phyloP scores from a whole-genome alignment of 352 stramenopile species.

The Elongisporangium senticosum region DNA sequence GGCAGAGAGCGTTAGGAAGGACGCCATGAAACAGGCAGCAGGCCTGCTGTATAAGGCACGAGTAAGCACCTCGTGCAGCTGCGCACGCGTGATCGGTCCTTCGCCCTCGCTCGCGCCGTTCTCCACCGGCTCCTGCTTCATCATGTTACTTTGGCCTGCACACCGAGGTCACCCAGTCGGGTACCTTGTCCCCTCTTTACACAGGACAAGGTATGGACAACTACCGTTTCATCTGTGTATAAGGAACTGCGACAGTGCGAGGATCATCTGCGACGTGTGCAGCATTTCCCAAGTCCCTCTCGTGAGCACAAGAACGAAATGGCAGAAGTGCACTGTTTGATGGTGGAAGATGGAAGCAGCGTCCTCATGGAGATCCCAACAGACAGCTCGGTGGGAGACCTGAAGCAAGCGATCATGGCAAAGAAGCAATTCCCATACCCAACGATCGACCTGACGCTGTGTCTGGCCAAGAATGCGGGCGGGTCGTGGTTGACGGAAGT shows the following conservation, averaged over 20 bases:
- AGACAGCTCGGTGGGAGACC: too few relatives aligned
- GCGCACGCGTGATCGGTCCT: slow-evolving; percentile 51
- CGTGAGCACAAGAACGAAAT: not conserved
- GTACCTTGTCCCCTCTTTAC: not conserved
- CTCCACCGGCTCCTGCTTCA: slow-evolving; percentile 22
- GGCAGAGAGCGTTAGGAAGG: not conserved
- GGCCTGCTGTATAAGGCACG: not conserved
- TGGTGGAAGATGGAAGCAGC: too few relatives aligned
- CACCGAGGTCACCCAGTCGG: too few relatives aligned
- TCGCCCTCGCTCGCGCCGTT: slow-evolving; percentile 30
- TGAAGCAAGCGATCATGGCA: too few relatives aligned
- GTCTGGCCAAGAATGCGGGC: too few relatives aligned
- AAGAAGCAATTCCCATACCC: too few relatives aligned
- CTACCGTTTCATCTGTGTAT: not conserved
- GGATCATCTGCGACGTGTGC: not conserved
- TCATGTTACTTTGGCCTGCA: slow-evolving; percentile 7
- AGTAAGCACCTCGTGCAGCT: slow-evolving; percentile 53
- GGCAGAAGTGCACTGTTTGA: not conserved
- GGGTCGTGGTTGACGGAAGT: too few relatives aligned
- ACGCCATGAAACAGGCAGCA: not conserved
- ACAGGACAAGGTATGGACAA: not conserved
- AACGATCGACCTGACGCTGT: too few relatives aligned
- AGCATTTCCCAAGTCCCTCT: not conserved
- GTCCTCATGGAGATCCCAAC: too few relatives aligned
- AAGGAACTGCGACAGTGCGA: too few relatives aligned